A percentile compares a stretch with the other conserved stretches of the same genome.
These are phyloP conservation scores for Cystofilobasidium bisporidii DNA, from an alignment of 768 basidiomycete genomes.

Conservation along the genomic window DNA sequence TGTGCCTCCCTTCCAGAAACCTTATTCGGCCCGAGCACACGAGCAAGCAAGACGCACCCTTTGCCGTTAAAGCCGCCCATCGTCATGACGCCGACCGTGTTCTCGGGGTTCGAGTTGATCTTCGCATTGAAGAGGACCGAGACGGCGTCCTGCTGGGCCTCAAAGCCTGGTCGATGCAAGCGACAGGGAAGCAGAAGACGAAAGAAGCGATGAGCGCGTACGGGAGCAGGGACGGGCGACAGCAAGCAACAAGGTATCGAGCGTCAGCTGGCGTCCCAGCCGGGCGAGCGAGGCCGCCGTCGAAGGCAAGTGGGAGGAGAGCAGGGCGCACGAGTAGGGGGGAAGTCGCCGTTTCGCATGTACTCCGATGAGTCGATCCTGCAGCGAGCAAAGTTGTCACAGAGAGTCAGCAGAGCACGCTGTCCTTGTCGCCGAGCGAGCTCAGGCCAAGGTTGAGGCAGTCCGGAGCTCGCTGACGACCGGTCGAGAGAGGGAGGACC, in stretches of 20 bases:
- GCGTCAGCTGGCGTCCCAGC: too few species aligned
- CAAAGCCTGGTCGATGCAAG: slow-evolving; percentile 50
- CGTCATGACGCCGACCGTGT: slow-evolving; percentile 93
- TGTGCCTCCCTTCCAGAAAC: too few species aligned
- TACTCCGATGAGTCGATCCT: slow-evolving; percentile 91
- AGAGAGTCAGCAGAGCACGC: background rate
- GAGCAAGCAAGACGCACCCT: slow-evolving; percentile 50
- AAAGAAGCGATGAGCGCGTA: background rate
- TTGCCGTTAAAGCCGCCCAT: slow-evolving; percentile 69
- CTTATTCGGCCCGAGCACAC: too few species aligned
- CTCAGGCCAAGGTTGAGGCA: background rate
- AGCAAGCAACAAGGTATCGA: slow-evolving; percentile 34
- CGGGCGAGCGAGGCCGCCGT: too few species aligned
- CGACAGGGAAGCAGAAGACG: slow-evolving; percentile 6
- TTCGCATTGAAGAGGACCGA: slow-evolving; percentile 83
- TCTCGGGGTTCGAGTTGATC: slow-evolving; percentile 92
- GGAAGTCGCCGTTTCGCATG: slow-evolving; percentile 72
- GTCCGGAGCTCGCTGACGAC: too few species aligned
- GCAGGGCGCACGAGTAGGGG: slow-evolving; percentile 13
- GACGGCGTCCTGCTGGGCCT: slow-evolving; percentile 85
- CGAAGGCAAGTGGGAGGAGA: slow-evolving; percentile 51
- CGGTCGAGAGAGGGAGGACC: slow-evolving; percentile 9
- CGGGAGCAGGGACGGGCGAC: background rate
- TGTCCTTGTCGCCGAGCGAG: too few species aligned
- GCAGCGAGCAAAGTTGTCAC: background rate